Evolutionary conservation across 1,284 basidiomycete genomes (phyloP), one percentile per base, ranked within the genome.

Genomic region (Cystobasidium sp.): DNA sequence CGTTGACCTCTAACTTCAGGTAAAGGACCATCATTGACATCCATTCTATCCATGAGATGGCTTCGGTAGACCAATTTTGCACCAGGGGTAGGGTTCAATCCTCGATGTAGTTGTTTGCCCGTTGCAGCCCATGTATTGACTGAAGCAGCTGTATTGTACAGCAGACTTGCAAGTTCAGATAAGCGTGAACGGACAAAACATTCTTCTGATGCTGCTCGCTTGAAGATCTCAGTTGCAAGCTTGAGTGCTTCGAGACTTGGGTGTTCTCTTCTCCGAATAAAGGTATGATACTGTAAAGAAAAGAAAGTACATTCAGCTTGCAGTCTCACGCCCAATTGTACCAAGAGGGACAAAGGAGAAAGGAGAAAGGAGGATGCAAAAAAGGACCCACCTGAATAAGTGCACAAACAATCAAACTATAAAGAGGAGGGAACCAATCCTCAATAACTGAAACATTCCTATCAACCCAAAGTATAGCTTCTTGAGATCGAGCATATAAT

Each of bases 381-480:
- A 1, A 53, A 10, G 52, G 12, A 83, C 87, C 70, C 80, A 93
- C 91, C 88, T 95, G 93, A 55, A 96, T 90, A 77, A 97, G 86
- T 5, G 92, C 92, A 82, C 92, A 94, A 14, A 90, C 91, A 20
- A 93, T 94, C n/a, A 91, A 89, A 49, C 91, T 88, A 81, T 97
- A 97, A 1, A 91, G 88, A 58, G 92, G 89, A 59, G 94, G 82
- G 80, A 94, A 86, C 89, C 93, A 91, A 24, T 92, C 88, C 81
- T 97, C 94, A 80, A 96, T 92, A 74, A 89, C 84, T 20, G 84
- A 84, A 80, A 94, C 92, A 81, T 97, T 87, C 12, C 84, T 85
- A 80, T 93, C 89, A 61, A 96, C 86, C 94, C 94, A 97, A 79
- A 94, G 90, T 78, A 97, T 93, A 3, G 89, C 87, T 74, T 93